Evolutionary conservation across 2,329 filamentous ascomycete genomes (phyloP).

Genomic region (Calonectria ilicicola): DNA sequence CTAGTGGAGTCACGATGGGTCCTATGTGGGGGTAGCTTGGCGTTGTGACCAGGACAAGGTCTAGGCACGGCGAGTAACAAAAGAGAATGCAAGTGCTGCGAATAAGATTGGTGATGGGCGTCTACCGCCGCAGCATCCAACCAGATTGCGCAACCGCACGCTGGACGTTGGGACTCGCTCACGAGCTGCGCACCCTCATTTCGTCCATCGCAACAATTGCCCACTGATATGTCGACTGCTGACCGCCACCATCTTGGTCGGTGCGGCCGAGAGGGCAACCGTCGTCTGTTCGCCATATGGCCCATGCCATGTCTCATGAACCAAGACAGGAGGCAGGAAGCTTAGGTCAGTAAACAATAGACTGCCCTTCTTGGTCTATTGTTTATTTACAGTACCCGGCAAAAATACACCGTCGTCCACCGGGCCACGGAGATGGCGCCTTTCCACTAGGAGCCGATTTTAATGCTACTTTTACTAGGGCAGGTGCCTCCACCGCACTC

Average conservation of each 20-base stretch:
- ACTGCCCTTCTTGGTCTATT: conserved; percentile 27
- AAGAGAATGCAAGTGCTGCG: conserved; percentile 40
- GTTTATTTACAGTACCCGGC: conserved; percentile 39
- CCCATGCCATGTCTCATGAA: conserved; percentile 40
- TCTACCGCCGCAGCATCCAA: conserved; percentile 21
- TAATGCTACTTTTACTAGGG: conserved; percentile 23
- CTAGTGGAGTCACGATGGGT: conserved; percentile 39
- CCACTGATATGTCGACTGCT: conserved; percentile 15
- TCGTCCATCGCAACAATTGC: conserved; percentile 29
- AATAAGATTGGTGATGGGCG: conserved; percentile 44
- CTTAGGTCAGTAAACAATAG: conserved; percentile 22
- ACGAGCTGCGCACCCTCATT: conserved; percentile 37
- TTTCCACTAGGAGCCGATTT: conserved; percentile 17
- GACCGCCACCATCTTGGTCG: conserved; percentile 20
- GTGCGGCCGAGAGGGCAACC: conserved; percentile 25
- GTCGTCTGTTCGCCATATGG: conserved; percentile 32
- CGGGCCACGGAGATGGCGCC: conserved; percentile 24
- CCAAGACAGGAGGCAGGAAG: conserved; percentile 24
- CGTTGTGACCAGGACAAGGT: conserved; percentile 33
- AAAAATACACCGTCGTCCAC: conserved; percentile 28
- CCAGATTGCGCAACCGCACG: conserved; percentile 25
- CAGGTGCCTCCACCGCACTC: conserved; percentile 22
- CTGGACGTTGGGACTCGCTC: conserved; percentile 31
- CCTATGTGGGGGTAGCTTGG: conserved; percentile 39
- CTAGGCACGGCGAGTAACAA: conserved; percentile 40